A percentile compares a stretch with the other conserved stretches of the same genome.
These are phyloP conservation scores for Calonectria multiphialidica DNA, from an alignment of 2,329 filamentous ascomycete species.

Conservation along the genomic window DNA sequence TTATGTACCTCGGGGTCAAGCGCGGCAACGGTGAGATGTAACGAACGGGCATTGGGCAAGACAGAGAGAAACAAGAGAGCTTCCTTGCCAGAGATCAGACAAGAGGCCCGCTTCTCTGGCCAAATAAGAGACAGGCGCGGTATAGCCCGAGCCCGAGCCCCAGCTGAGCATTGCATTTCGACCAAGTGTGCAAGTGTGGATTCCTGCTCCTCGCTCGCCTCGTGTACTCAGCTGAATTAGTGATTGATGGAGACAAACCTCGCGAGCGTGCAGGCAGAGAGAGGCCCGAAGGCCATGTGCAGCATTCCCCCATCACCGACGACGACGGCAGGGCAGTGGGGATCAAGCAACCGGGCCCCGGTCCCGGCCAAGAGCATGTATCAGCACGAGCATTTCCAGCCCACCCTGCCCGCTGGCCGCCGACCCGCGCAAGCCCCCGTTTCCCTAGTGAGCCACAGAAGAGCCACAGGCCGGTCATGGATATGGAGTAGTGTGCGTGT, in stretches of 20 bases:
- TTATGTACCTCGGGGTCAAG: conserved; percentile 5
- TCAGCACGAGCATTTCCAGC: conserved; percentile 12
- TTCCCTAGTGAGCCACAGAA: conserved; percentile 20
- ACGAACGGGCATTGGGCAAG: neutral
- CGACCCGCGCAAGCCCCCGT: conserved; percentile 12
- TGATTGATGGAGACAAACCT: conserved; percentile 5
- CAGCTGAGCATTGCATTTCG: conserved; percentile 1
- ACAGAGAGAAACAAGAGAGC: neutral
- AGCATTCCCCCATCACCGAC: neutral
- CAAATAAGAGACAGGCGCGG: neutral
- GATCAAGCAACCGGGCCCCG: conserved; percentile 42
- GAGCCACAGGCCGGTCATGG: conserved; percentile 18
- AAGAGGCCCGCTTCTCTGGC: conserved; percentile 28
- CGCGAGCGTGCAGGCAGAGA: neutral
- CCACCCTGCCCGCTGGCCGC: conserved; percentile 4
- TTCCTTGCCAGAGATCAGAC: neutral
- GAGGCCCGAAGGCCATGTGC: neutral
- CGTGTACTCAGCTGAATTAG: conserved; percentile 9
- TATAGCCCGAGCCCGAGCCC: conserved; percentile 10
- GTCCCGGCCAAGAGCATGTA: conserved; percentile 38
- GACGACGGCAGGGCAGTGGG: conserved; percentile 41
- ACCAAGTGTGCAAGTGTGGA: conserved; percentile 2
- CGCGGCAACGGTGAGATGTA: conserved; percentile 27
- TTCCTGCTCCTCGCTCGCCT: conserved; percentile 7
- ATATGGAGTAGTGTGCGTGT: conserved; percentile 1